Evolutionary conservation across 2,329 filamentous ascomycete genomes (phyloP), one percentile per base, ranked within the genome.

Genomic region (Phialophora macrospora): DNA sequence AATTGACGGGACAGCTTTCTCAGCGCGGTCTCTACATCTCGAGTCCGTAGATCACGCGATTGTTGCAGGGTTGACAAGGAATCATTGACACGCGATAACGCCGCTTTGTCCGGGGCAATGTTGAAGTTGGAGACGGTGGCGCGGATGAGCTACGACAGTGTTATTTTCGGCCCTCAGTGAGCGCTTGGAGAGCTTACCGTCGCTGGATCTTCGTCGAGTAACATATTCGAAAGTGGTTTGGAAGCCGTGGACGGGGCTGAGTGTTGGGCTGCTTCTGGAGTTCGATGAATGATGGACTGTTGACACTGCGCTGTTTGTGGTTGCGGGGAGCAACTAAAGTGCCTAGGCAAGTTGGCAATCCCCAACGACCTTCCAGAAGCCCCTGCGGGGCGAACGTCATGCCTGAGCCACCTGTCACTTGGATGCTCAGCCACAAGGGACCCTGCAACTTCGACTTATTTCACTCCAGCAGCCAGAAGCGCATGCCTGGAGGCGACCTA

Each of bases 111-210:
- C 11, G 92, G 92, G 22, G 87, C 84, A 74, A 94, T 96, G 82
- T 96, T 95, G 87, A 99, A 99, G 84, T 97, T 97, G 73, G 88
- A 85, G 74, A 96, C 90, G 49, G 93, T 97, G 81, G 96, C 90
- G 76, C 89, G 86, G 80, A 99, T 96, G 75, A 97, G 90, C 91
- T 95, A 78, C 11, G 38, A 56, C 32, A 20, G 26, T 22, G 52
- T 63, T 46, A 55, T 41, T 55, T 54, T 63, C 41, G 64, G 62
- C 54, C 55, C 76, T 30, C 54, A 46, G 30, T 6, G 20, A 34
- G 22, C 17, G 14, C 12, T 3, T 14, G 1, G 9, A 11, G 9
- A 14, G 62, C 86, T 67, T 87, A 96, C 92, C 52, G 89, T 90
- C 52, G 91, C 91, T 71, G 93, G 94, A 77, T 95, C 91, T 81